Evolutionary conservation across 257 asterid genomes (phyloP).

Genomic region (Nicotiana benthamiana): DNA sequence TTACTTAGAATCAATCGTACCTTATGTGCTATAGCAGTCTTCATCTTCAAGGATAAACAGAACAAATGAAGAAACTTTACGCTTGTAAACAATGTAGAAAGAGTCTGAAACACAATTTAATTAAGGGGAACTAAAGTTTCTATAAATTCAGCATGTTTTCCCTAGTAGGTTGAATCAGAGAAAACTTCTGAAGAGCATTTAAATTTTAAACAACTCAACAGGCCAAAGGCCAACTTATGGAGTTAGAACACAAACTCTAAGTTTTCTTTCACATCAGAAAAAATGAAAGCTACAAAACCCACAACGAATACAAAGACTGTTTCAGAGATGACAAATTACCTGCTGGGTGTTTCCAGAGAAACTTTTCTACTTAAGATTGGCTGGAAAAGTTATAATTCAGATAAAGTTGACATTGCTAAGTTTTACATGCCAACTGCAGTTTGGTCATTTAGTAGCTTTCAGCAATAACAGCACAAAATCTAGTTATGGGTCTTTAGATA

Average conservation of each 20-base stretch:
- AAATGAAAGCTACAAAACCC: neutral
- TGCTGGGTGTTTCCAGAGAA: neutral
- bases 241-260: neutral
- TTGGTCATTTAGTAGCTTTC: neutral
- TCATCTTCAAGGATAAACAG: neutral
- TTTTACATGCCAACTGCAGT: neutral
- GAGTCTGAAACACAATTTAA: neutral
- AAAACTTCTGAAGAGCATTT: constrained; percentile 2
- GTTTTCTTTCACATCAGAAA: neutral
- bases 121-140: neutral
- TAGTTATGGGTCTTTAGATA: neutral
- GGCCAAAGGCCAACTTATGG: neutral
- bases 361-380: neutral
- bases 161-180: neutral
- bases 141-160: neutral
- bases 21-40: neutral
- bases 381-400: neutral
- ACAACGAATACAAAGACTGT: neutral
- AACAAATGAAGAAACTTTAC: neutral
- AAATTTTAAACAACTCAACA: neutral
- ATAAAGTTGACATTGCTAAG: neutral
- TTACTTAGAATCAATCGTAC: neutral
- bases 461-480: neutral
- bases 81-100: neutral
- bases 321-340: neutral